These are phyloP conservation scores for Aspergillus uvarum DNA, from an alignment of 2,329 filamentous ascomycete species.

Conservation along the genomic window DNA sequence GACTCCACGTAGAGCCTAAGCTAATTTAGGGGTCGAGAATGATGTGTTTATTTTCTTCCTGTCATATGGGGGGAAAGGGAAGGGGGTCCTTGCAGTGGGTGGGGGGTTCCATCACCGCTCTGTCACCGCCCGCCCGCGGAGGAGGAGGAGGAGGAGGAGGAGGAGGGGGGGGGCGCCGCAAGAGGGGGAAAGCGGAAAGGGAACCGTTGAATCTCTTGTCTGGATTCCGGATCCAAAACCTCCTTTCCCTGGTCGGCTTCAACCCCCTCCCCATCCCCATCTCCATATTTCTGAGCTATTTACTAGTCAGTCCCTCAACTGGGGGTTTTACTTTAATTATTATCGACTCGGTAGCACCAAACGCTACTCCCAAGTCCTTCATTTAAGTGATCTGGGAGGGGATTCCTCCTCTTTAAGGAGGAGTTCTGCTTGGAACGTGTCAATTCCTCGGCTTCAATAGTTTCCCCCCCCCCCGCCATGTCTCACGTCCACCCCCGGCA, in stretches of 20 bases:
- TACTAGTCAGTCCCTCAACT: background rate
- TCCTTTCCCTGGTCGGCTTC: background rate
- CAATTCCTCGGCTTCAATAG: constrained; percentile 14
- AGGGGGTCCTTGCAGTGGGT: no score
- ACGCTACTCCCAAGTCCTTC: constrained; percentile 4
- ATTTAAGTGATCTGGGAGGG: constrained; percentile 9
- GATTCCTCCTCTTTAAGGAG: constrained; percentile 10
- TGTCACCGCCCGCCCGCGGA: constrained; percentile 22
- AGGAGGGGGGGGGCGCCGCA: background rate
- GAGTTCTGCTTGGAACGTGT: constrained; percentile 16
- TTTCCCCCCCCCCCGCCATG: constrained; percentile 25
- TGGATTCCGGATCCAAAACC: background rate
- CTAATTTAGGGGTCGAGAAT: no score
- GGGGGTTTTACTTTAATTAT: background rate
- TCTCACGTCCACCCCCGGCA: constrained; percentile 48
- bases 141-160: constrained; percentile 9
- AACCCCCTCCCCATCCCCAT: no score
- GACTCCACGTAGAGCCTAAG: no score
- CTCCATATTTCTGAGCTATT: background rate
- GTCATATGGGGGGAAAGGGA: no score
- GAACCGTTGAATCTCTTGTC: background rate
- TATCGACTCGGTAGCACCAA: constrained; percentile 7
- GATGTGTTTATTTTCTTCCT: no score
- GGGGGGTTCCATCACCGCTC: background rate
- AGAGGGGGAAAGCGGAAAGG: no score